Evolutionary conservation across 2,329 filamentous ascomycete species (phyloP), one percentile per base, ranked within the genome.

Genomic region (Metarhizium guizhouense): DNA sequence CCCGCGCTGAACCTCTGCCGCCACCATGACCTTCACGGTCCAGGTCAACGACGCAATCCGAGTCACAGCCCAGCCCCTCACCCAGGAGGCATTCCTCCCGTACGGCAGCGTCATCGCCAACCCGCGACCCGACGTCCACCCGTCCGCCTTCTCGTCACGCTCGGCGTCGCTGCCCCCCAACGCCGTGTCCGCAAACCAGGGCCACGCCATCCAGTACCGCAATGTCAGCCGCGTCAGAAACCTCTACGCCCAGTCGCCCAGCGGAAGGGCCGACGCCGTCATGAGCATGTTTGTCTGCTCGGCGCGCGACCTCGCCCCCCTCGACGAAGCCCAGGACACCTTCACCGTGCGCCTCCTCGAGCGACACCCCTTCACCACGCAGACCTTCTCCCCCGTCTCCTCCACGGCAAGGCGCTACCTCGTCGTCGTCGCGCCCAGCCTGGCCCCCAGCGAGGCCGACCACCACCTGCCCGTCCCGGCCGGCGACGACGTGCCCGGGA

Each of bases 211-310:
- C 65, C 95, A 95, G 70, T 95, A 94, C 71, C 80, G 86, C 58
- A 81, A 89, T 65, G 84, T 95, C 59, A 89, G 90, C n/a, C 78
- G 80, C 47, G 78, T 93, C 62, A 74, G 76, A 36, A 83, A 95
- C 69, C 78, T 84, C 58, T 95, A 96, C 69, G 67, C 69, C n/a
- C 75, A 82, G 56, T 80, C 85, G 0, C 82, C 84, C 2, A 87
- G 82, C 66, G 72, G 78, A 50, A 58, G 52, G 6, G 63, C 74
- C 70, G 60, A 76, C 51, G 80, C 88, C 40, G 80, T 87, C 54
- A 85, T 95, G 80, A 96, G 87, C 71, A 86, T 97, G 82, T 97
- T 97, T 70, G 85, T 90, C 55, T 96, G 90, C 69, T 85, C 65
- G 13, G 65, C 71, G 6, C 65, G 70, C 14, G 59, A 62, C 52